Conservation (phyloP, 768 basidiomycete genomes). For the Russula virescens region DNA sequence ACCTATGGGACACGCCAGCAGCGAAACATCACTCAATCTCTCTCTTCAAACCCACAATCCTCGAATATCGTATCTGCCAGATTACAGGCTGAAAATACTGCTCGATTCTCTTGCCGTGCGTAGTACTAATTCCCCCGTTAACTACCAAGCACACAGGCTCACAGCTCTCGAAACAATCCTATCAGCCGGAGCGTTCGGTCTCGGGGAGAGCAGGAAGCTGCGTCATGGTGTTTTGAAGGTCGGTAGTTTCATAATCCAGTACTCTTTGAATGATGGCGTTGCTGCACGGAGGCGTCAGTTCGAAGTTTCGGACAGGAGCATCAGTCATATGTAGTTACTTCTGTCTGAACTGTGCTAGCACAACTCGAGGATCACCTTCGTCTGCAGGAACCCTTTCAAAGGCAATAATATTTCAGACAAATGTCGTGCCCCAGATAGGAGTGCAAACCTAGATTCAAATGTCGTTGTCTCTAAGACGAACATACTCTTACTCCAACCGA, state of each 20-base stretch:
- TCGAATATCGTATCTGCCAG: not conserved
- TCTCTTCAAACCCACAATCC: not conserved
- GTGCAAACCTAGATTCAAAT: conserved; percentile 41
- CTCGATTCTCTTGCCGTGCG: no score
- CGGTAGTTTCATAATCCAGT: conserved; percentile 39
- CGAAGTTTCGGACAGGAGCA: not conserved
- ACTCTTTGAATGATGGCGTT: conserved; percentile 51
- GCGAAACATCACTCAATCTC: not conserved
- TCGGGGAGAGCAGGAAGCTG: not conserved
- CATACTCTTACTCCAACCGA: conserved; percentile 54
- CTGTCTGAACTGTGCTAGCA: conserved; percentile 61
- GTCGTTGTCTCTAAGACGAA: conserved; percentile 65
- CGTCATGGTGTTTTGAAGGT: conserved; percentile 6
- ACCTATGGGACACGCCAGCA: not conserved
- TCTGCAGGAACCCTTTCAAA: conserved; percentile 29
- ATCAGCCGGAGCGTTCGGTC: not conserved
- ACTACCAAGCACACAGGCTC: no score
- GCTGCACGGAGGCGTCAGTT: conserved; percentile 30
- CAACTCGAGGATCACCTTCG: conserved; percentile 43
- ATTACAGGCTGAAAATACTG: not conserved
- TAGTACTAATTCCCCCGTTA: not conserved
- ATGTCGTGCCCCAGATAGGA: not conserved
- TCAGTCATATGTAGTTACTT: conserved; percentile 50
- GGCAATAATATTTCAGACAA: not conserved
- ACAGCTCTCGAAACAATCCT: no score